A percentile compares a stretch with the other conserved stretches of the same genome.
phyloP scores from a whole-genome alignment of 139 green algal genomes.

The Edaphochlamys debaryana region DNA sequence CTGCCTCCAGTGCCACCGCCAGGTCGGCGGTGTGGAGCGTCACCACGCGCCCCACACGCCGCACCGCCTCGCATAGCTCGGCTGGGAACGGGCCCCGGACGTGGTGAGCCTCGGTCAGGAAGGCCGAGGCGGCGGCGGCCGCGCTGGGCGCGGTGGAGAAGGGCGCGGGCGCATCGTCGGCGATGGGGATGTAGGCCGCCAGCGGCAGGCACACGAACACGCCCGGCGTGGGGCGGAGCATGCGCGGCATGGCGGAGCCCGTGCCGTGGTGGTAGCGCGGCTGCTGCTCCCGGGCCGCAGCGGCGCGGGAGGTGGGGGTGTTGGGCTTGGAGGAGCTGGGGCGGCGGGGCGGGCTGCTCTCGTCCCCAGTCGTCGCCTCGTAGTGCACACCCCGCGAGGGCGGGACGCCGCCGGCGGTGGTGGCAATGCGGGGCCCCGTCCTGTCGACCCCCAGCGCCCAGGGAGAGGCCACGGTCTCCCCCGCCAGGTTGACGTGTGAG shows the following conservation, averaged over 20 bases:
- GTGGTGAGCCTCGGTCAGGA: slow-evolving; percentile 29
- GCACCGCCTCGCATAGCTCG: slow-evolving; percentile 36
- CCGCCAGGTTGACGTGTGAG: slow-evolving; percentile 12
- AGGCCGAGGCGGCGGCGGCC: not conserved
- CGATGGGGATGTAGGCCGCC: slow-evolving; percentile 7
- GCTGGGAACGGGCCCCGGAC: not conserved
- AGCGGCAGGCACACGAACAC: slow-evolving; percentile 46
- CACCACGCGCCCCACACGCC: slow-evolving; percentile 30
- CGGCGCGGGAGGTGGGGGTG: too few species aligned
- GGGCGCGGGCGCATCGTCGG: not conserved
- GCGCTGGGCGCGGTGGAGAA: not conserved
- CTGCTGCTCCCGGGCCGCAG: too few species aligned
- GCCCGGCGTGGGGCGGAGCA: not conserved
- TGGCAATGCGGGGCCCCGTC: not conserved
- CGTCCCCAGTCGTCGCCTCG: not conserved
- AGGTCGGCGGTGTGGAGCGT: slow-evolving; percentile 25
- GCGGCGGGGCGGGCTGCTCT: not conserved
- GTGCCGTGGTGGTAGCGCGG: not conserved
- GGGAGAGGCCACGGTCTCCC: not conserved
- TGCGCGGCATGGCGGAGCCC: not conserved
- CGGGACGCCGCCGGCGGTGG: not conserved
- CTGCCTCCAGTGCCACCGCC: slow-evolving; percentile 44
- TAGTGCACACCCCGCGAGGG: not conserved
- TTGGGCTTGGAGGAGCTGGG: too few species aligned
- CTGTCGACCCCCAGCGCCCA: slow-evolving; percentile 33